Percentiles rank a stretch among this genome's conserved stretches.
Evolutionary conservation across 768 basidiomycete genomes (phyloP).

Genomic region (Strobilomyces echinocephalus): DNA sequence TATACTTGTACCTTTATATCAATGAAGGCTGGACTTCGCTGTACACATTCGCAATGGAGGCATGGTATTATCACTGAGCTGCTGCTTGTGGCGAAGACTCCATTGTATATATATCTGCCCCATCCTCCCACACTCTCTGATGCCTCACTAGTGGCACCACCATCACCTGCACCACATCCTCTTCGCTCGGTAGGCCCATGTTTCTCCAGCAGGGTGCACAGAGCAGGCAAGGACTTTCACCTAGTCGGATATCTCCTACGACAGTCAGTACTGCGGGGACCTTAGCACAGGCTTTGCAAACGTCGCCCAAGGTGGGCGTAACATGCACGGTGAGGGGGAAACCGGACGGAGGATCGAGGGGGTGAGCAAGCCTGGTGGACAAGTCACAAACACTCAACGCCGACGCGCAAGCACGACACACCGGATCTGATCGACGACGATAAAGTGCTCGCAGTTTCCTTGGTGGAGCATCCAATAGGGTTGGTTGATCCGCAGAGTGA

Average conservation of each 20-base stretch:
- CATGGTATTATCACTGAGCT: background rate
- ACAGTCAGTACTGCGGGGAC: constrained; percentile 67
- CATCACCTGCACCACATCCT: constrained; percentile 35
- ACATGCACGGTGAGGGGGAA: constrained; percentile 69
- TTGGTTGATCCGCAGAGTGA: constrained; percentile 60
- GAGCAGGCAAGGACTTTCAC: constrained; percentile 72
- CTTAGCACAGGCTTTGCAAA: constrained; percentile 66
- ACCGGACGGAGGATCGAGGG: constrained; percentile 48
- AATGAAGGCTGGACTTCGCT: background rate
- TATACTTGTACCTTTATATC: constrained; percentile 8
- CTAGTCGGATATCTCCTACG: constrained; percentile 66
- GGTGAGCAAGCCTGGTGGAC: constrained; percentile 49
- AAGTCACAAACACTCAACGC: constrained; percentile 5
- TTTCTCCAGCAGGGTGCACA: constrained; percentile 70
- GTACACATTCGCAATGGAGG: background rate
- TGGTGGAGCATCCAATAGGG: constrained; percentile 82
- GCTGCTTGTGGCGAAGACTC: background rate
- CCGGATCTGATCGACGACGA: constrained; percentile 74
- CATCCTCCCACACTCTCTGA: constrained; percentile 23
- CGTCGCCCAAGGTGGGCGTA: constrained; percentile 54
- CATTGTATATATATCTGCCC: background rate
- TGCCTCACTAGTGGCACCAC: constrained; percentile 52
- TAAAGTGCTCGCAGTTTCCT: constrained; percentile 78
- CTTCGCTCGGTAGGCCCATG: constrained; percentile 53
- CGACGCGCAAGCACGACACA: constrained; percentile 14